phyloP scores from a whole-genome alignment of 768 basidiomycete genomes.

The Trametes cubensis region DNA sequence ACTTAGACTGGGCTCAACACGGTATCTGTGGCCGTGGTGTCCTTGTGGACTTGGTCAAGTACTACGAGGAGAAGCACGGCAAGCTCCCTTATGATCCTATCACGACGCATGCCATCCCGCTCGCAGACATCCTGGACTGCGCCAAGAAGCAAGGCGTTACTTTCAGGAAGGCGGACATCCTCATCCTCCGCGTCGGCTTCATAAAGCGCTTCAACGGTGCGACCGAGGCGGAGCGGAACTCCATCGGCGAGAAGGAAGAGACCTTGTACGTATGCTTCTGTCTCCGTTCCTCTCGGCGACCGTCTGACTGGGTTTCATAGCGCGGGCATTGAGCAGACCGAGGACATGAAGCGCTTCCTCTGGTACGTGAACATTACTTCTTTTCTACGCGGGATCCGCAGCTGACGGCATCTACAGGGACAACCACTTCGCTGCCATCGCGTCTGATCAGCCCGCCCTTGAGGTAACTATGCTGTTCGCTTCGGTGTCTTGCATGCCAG shows the following conservation, averaged over 20 bases:
- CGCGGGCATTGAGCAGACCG: slow-evolving; percentile 69
- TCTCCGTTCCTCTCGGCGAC: neutral
- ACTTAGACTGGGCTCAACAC: slow-evolving; percentile 66
- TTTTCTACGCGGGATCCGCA: neutral
- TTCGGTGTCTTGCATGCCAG: neutral
- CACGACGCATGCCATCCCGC: slow-evolving; percentile 53
- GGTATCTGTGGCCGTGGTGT: slow-evolving; percentile 72
- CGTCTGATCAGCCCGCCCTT: slow-evolving; percentile 67
- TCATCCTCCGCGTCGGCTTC: slow-evolving; percentile 63
- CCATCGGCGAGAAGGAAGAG: slow-evolving; percentile 44
- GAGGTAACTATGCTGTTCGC: slow-evolving; percentile 44
- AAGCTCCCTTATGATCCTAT: slow-evolving; percentile 65
- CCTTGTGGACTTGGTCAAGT: slow-evolving; percentile 60
- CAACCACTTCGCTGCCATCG: slow-evolving; percentile 72
- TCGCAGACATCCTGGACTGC: slow-evolving; percentile 57
- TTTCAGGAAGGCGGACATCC: slow-evolving; percentile 61
- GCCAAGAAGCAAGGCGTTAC: slow-evolving; percentile 61
- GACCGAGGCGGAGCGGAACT: slow-evolving; percentile 48
- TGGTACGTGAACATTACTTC: slow-evolving; percentile 46
- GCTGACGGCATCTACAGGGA: slow-evolving; percentile 46
- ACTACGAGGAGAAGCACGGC: slow-evolving; percentile 43
- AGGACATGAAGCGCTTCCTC: slow-evolving; percentile 75
- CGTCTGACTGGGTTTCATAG: slow-evolving; percentile 36
- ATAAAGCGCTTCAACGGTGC: slow-evolving; percentile 54
- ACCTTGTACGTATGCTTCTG: slow-evolving; percentile 48